Base-by-base conservation (phyloP, 140 eudicot genomes). In the Ambrosia hybrid region DNA sequence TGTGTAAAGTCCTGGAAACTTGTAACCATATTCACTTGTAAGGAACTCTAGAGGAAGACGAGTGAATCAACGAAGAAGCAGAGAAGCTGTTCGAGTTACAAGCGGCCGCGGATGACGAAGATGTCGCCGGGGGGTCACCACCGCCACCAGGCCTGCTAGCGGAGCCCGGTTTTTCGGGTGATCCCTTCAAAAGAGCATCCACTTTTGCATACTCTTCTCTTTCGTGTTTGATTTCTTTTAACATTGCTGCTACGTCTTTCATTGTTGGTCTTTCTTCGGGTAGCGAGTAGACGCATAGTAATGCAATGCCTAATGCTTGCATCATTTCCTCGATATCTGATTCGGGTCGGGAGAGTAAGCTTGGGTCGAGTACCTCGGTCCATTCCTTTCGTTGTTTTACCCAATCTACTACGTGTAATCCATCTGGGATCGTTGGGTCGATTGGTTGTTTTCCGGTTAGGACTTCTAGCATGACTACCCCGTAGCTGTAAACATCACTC, bases 211-310 rank as follows among this genome's bases (percentile, higher is more conserved):
- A 87, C 55, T 90, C 96, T 73, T 87, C 91, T 33, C 89, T 57
- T 62, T 90, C 96, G 59, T 87, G 87, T 73, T 85, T 87, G 80
- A 90, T 87, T 73, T 90, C 96, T 57, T 67, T 87, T 30, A 90
- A 74, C 96, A 90, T 90, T 39, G 95, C 96, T 4, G 95, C 93
- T 1, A 90, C 96, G 48, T 90, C 96, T 77, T 87, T 90, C 95
- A 90, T 90, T 1, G 87, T 87, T 9, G 96, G 95, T 82, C 96
- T 61, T 72, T 87, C 96, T 12, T 87, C 91, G 6, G 95, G 96
- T 14, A 74, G 51, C 4, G 96, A 74, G 59, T 81, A 85, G 51
- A 90, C 84, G 36, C 96, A 90, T 38, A 90, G 65, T 55, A 90
- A 64, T 4, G 96, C 89, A 30, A 87, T 71, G 51, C 96, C 95